Base-by-base conservation (phyloP, 176 grass and related monocot species). In the Phoenix dactylifera region DNA sequence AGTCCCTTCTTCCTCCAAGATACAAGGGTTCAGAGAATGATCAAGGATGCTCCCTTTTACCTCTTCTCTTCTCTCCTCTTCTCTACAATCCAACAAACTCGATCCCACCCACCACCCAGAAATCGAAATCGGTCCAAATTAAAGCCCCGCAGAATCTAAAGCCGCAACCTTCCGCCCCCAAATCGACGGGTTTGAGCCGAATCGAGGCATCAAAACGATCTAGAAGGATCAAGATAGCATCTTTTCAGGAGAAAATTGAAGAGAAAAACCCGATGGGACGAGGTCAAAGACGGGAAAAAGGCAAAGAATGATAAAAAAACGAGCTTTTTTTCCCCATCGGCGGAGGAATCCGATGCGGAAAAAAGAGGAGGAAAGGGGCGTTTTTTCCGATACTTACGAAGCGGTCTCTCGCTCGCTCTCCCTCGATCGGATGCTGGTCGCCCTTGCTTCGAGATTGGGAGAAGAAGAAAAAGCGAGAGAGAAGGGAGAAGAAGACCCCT, bases 241-340 rank as follows among this genome's bases (percentile, higher is more conserved):
- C 48, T 60, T 52, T 60, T 52, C 7, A 18, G 60, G 48, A 23
- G 16, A 30, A 16, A 30, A 29, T 71, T 14, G 17, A 30, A 60
- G 14, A 18, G 6, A 60, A 22, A 51, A 7, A 6, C 35, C 51
- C 7, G 4, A 28, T 60, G 23, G 16, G 16, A 44, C 19, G 22
- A 52, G 60, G 68, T 71, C 68, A 71, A 71, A 71, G 24, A 52
- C 7, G 24, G 3, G 7, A 7, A 50, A 24, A 30, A 44, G 35
- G 35, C 35, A 44, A 44, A 14, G 35, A 44, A 44, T 10, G 35
- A 14, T 17, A 7, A 51, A 18, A 29, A 51, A 51, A 59, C 29
- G 15, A n/a, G 7, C 3, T 5, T 18, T 10, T 19, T 44, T 39
- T 2, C 53, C 28, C 5, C 5, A 57, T 44, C 26, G 28, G 24